These are phyloP conservation scores for Talaromyces thailandensis DNA, from an alignment of 495 filamentous ascomycete species.

Conservation along the genomic window DNA sequence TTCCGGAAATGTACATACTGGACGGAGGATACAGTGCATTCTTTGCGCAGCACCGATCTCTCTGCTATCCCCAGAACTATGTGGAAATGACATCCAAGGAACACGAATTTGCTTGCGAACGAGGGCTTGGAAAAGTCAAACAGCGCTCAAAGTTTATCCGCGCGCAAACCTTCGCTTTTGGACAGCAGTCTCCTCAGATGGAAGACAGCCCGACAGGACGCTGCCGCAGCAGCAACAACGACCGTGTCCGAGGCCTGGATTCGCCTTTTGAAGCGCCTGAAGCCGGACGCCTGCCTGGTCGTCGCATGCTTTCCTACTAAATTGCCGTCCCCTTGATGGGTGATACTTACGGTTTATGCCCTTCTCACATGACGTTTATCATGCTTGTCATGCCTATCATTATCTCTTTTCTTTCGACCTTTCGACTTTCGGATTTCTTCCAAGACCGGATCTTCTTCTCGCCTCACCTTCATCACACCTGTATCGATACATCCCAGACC, in stretches of 20 bases:
- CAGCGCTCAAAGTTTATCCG: constrained; percentile 75
- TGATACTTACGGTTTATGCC: constrained; percentile 1
- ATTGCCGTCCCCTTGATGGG: not conserved
- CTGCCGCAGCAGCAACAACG: constrained; percentile 31
- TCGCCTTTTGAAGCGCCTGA: constrained; percentile 48
- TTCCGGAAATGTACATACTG: constrained; percentile 93
- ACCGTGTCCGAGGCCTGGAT: constrained; percentile 26
- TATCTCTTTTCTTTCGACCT: constrained; percentile 13
- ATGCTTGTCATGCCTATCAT: constrained; percentile 12
- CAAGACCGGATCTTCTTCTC: not conserved
- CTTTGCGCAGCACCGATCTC: constrained; percentile 62
- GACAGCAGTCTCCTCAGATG: constrained; percentile 54
- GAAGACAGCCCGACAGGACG: constrained; percentile 75
- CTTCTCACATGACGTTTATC: constrained; percentile 1
- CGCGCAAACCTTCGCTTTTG: constrained; percentile 92
- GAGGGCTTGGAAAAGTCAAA: constrained; percentile 80
- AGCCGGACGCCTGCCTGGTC: constrained; percentile 45
- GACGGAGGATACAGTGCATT: constrained; percentile 95
- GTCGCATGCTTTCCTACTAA: constrained; percentile 68
- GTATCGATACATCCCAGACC: not conserved
- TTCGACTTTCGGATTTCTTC: constrained; percentile 2
- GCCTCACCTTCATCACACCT: not conserved
- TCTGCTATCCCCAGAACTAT: constrained; percentile 90
- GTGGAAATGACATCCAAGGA: constrained; percentile 89
- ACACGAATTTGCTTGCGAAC: constrained; percentile 85